Conservation (phyloP, 2,329 filamentous ascomycete species). For the Neonectria ditissima region DNA sequence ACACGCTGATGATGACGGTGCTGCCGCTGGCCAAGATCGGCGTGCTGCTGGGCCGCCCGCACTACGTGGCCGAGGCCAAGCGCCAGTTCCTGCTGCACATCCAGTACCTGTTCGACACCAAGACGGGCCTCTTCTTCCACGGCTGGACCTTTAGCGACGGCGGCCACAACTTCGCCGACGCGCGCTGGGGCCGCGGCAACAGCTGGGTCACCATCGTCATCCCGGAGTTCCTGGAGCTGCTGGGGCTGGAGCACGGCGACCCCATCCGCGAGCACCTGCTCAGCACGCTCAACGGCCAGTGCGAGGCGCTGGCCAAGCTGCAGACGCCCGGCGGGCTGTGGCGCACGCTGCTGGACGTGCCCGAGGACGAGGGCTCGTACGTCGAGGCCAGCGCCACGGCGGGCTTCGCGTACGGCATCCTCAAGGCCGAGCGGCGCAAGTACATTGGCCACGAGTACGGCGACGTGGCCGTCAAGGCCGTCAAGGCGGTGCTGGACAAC, state of each 20-base stretch:
- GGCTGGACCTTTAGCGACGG: conserved; percentile 82
- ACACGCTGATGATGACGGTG: conserved; percentile 90
- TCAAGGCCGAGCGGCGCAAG: conserved; percentile 77
- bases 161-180: conserved; percentile 71
- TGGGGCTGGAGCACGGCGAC: conserved; percentile 73
- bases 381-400: conserved; percentile 82
- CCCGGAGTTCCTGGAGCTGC: conserved; percentile 81
- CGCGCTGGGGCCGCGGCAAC: conserved; percentile 72
- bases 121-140: conserved; percentile 81
- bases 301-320: conserved; percentile 69
- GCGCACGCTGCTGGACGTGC: conserved; percentile 79
- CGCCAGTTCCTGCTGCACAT: conserved; percentile 82
- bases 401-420: conserved; percentile 82
- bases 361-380: conserved; percentile 76
- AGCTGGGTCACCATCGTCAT: conserved; percentile 87
- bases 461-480: conserved; percentile 71
- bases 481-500: conserved; percentile 74
- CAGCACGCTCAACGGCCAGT: conserved; percentile 76
- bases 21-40: conserved; percentile 85
- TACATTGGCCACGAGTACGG: conserved; percentile 75
- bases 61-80: conserved; percentile 83
- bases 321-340: conserved; percentile 76
- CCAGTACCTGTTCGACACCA: conserved; percentile 80
- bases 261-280: conserved; percentile 70
- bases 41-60: conserved; percentile 73